Percentiles rank a stretch among this genome's conserved stretches.
phyloP scores from a whole-genome alignment of 2,329 filamentous ascomycete genomes.

The Pezicula neosporulosa region DNA sequence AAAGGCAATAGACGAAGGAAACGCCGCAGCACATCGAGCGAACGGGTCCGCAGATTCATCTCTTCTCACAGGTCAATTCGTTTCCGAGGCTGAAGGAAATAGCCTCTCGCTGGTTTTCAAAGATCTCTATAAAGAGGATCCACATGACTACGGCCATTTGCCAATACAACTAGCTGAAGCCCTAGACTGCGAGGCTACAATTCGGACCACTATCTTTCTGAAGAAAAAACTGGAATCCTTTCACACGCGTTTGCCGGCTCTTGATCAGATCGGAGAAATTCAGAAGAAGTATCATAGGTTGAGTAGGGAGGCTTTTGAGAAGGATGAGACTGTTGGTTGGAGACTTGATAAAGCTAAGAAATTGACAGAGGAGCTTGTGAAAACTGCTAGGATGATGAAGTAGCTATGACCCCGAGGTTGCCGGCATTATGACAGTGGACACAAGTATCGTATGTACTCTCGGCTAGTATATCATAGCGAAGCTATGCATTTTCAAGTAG shows the following conservation, averaged over 20 bases:
- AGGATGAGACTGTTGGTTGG: background rate
- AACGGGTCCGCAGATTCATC: background rate
- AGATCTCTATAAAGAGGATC: background rate
- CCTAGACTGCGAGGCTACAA: background rate
- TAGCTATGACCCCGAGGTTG: too few relatives aligned
- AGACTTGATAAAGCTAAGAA: background rate
- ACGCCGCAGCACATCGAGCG: conserved; percentile 3
- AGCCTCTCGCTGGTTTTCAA: background rate
- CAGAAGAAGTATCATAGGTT: background rate
- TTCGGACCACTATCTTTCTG: background rate
- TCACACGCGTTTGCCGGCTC: background rate
- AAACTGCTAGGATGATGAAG: background rate
- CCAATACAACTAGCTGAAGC: background rate
- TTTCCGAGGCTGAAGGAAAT: background rate
- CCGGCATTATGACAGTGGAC: too few relatives aligned
- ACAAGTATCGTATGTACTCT: too few relatives aligned
- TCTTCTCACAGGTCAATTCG: background rate
- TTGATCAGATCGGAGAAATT: background rate
- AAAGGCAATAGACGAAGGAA: conserved; percentile 1
- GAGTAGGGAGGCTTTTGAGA: background rate
- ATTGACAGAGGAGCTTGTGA: background rate
- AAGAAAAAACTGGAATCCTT: background rate
- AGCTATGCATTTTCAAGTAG: too few relatives aligned
- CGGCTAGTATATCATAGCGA: too few relatives aligned
- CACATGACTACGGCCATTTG: background rate